phyloP scores from a whole-genome alignment of 345 rosid species.

The Turnera subulata region DNA sequence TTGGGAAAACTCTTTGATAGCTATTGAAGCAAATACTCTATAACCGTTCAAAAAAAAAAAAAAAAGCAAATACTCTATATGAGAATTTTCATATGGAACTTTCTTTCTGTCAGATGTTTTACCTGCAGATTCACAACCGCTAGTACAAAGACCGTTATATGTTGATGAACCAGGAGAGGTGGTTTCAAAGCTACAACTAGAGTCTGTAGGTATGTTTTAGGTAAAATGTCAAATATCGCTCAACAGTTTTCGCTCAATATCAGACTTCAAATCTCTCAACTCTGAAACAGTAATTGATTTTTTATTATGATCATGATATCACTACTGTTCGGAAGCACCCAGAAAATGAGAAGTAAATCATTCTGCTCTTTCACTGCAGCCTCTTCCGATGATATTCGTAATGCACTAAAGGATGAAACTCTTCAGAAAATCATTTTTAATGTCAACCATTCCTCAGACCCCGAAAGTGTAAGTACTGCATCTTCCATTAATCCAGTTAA shows the following conservation, averaged over 20 bases:
- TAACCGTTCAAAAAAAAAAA: too few relatives aligned
- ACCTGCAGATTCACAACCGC: conserved; percentile 28
- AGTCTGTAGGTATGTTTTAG: conserved; percentile 49
- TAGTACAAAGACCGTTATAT: conserved; percentile 36
- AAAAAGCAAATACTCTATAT: neutral
- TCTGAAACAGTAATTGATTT: too few relatives aligned
- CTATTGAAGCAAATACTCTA: too few relatives aligned
- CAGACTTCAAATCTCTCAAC: neutral
- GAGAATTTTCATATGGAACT: conserved; percentile 2
- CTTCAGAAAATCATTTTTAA: conserved; percentile 37
- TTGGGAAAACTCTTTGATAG: too few relatives aligned
- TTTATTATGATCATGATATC: too few relatives aligned
- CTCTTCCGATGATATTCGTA: conserved; percentile 44
- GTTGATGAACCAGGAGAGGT: conserved; percentile 44
- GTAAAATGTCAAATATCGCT: too few relatives aligned
- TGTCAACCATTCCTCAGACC: conserved; percentile 40
- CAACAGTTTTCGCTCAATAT: too few relatives aligned
- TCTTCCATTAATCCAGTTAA: conserved; percentile 9
- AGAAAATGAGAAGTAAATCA: neutral
- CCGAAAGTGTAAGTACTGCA: conserved; percentile 37
- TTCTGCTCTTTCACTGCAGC: conserved; percentile 33
- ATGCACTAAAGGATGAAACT: conserved; percentile 39
- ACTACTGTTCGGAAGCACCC: too few relatives aligned
- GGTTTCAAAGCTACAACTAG: conserved; percentile 35
- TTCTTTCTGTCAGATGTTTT: conserved; percentile 21